Conservation (phyloP, 805 yeast species). For the Nakazawaea holstii region DNA sequence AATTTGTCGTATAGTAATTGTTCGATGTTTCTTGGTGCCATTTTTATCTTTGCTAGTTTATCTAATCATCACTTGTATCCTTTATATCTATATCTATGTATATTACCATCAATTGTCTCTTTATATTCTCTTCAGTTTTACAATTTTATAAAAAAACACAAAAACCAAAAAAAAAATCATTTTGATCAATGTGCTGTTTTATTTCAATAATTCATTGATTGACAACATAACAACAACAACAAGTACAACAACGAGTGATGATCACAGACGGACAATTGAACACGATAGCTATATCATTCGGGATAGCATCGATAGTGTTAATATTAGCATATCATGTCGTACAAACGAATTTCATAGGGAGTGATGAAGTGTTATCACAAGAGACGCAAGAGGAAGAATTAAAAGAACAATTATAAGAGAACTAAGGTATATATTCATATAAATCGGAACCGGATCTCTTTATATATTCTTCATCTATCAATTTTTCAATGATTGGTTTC, state of each 20-base stretch:
- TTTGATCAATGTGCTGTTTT: neutral
- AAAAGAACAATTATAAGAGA: neutral
- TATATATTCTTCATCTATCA: slow-evolving; percentile 31
- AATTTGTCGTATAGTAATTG: slow-evolving; percentile 22
- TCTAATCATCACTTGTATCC: neutral
- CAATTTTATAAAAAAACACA: too few species aligned
- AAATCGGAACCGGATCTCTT: slow-evolving; percentile 19
- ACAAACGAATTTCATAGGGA: slow-evolving; percentile 20
- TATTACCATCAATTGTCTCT: too few species aligned
- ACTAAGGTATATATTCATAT: slow-evolving; percentile 28
- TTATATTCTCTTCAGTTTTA: too few species aligned
- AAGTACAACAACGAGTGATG: too few species aligned
- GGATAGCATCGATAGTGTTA: slow-evolving; percentile 64
- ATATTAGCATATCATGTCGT: slow-evolving; percentile 61
- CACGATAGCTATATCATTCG: slow-evolving; percentile 65
- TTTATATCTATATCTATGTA: too few species aligned
- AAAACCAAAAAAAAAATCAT: neutral
- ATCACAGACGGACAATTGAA: slow-evolving; percentile 80
- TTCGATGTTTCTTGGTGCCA: slow-evolving; percentile 11
- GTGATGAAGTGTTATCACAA: slow-evolving; percentile 1
- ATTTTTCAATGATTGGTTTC: slow-evolving; percentile 27
- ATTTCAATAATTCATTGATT: too few species aligned
- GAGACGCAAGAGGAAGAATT: neutral
- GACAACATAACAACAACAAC: too few species aligned
- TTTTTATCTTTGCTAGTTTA: neutral